Base-by-base conservation (phyloP, 345 rosid species). In the Eucalyptus rudis region DNA sequence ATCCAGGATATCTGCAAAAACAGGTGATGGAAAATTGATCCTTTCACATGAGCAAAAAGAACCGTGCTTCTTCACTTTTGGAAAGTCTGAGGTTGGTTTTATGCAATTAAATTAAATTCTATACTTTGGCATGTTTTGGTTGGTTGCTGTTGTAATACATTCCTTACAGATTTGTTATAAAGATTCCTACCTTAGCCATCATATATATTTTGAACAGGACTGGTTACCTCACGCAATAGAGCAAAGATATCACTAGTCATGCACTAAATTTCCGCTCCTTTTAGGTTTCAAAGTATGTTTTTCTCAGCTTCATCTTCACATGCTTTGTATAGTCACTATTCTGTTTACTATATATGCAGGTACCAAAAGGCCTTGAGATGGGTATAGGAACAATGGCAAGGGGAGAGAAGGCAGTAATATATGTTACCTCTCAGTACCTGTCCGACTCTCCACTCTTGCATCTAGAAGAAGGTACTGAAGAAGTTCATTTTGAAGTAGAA, bases 331-430 rank as follows among this genome's bases (percentile, higher is more conserved):
- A 14, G 66, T 33, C 58, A 52, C 81, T 50, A n/a, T 84, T 51
- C 45, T 86, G 87, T 50, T 86, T 86, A 51, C 87, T 59, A 54
- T 47, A 31, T 52, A 36, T 88, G 91, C 90, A 98, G 99, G 96
- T 98, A 87, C 99, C 99, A 29, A 94, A 94, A 92, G 99, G 99
- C 90, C 98, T 98, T 92, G 99, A 98, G 93, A 95, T 97, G 92
- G 99, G 98, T 91, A 94, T 98, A 81, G 99, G 99, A 92, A 93
- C 98, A 54, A 97, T 98, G 99, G 81, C 97, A 59, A 94, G 94
- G 81, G 92, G 95, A 91, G 99, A 98, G 92, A 97, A 96, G 92
- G 98, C 99, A 47, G 91, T 97, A 83, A 94, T 97, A 88, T 98
- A 94, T 91, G 99, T 97, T 58, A 94, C 95, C 71, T 92, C 89